phyloP scores from a whole-genome alignment of 2,329 filamentous ascomycete genomes.

The Cadophora sp. region DNA sequence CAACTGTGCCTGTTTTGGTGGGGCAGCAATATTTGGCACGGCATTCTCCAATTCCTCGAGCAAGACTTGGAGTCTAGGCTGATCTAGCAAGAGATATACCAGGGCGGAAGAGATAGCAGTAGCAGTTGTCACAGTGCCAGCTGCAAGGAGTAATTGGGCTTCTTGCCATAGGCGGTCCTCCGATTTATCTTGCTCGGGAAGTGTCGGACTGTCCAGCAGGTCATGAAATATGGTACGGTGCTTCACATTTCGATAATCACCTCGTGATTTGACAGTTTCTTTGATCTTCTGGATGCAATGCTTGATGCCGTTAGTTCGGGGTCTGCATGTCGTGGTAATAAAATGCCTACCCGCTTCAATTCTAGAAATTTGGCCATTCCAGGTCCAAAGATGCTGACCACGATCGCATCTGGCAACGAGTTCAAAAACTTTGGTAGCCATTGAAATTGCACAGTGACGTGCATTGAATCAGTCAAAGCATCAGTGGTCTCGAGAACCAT shows the following conservation, averaged over 20 bases:
- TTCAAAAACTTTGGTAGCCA: conserved; percentile 22
- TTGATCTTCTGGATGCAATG: conserved; percentile 25
- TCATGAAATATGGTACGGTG: conserved; percentile 34
- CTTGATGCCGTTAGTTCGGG: not conserved
- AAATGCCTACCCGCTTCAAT: conserved; percentile 17
- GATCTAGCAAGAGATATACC: conserved; percentile 42
- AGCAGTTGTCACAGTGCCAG: conserved; percentile 50
- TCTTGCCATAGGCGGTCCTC: conserved; percentile 48
- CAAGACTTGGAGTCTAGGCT: conserved; percentile 36
- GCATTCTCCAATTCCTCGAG: conserved; percentile 40
- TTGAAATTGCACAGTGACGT: conserved; percentile 21
- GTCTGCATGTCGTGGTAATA: not conserved
- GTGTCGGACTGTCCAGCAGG: conserved; percentile 45
- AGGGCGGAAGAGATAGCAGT: conserved; percentile 40
- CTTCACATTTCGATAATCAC: conserved; percentile 24
- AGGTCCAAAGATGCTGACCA: conserved; percentile 17
- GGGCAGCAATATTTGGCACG: conserved; percentile 34
- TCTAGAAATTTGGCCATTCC: conserved; percentile 21
- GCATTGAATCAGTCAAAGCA: conserved; percentile 21
- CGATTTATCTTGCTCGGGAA: conserved; percentile 46
- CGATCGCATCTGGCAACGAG: conserved; percentile 19
- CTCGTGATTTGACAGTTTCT: conserved; percentile 16
- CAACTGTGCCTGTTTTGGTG: conserved; percentile 44
- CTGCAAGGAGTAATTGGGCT: conserved; percentile 47
- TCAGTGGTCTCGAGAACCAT: conserved; percentile 24